Evolutionary conservation across 495 filamentous ascomycete species (phyloP).

Genomic region (Evansstolkia leycettana): DNA sequence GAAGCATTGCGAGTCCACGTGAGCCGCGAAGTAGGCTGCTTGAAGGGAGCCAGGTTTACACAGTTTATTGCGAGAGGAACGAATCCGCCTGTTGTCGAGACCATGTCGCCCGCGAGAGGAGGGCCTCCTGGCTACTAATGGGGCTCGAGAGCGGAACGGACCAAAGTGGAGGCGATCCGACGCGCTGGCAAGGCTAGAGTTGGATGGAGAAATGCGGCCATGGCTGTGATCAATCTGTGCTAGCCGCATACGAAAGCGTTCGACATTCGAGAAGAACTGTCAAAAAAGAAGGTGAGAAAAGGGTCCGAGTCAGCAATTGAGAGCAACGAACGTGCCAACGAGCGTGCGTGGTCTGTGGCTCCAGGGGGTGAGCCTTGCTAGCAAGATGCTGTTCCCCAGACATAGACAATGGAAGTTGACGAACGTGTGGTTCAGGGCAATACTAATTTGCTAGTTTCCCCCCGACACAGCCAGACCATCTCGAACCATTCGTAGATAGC

Average conservation of each 20-base stretch:
- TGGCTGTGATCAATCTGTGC: constrained; percentile 16
- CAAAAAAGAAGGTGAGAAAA: constrained; percentile 7
- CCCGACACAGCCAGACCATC: not conserved
- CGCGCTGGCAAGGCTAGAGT: not conserved
- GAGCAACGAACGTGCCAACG: constrained; percentile 4
- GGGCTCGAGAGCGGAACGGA: not conserved
- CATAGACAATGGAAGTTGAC: too few relatives aligned
- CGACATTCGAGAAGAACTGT: constrained; percentile 32
- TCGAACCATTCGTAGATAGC: constrained; percentile 19
- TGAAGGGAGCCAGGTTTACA: constrained; percentile 27
- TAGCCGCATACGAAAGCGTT: constrained; percentile 22
- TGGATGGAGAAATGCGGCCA: constrained; percentile 11
- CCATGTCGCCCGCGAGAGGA: not conserved
- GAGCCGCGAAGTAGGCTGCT: constrained; percentile 27
- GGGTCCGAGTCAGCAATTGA: constrained; percentile 8
- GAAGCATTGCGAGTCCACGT: constrained; percentile 60
- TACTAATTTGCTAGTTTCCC: not conserved
- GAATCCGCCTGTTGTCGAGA: not conserved
- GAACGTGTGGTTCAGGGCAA: not conserved
- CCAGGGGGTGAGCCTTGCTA: too few relatives aligned
- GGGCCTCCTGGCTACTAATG: not conserved
- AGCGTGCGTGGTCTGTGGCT: too few relatives aligned
- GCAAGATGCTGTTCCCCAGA: too few relatives aligned
- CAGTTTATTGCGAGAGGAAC: constrained; percentile 13
- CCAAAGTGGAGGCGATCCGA: constrained; percentile 2